phyloP scores from a whole-genome alignment of 2,329 filamentous ascomycete genomes.

The Paraphoma chrysanthemicola region DNA sequence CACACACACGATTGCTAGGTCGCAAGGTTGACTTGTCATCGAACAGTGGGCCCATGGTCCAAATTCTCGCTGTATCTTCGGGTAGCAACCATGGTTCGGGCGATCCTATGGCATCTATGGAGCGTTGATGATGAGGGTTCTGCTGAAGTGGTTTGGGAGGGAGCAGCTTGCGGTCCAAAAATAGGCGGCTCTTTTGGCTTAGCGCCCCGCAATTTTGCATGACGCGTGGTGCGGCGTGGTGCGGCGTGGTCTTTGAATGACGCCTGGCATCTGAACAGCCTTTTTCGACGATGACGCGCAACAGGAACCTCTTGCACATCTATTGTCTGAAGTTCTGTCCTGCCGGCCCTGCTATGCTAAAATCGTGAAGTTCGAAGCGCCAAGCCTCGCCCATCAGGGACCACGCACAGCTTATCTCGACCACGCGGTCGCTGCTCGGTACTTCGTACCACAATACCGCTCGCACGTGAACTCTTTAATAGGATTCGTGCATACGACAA shows the following conservation, averaged over 20 bases:
- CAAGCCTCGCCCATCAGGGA: constrained; percentile 15
- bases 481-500: constrained; percentile 2
- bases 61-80: too few species aligned
- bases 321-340: background rate
- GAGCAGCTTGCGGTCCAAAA: background rate
- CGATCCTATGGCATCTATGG: background rate
- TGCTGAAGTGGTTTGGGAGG: background rate
- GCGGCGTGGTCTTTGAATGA: constrained; percentile 15
- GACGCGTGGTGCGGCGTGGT: constrained; percentile 11
- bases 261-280: constrained; percentile 11
- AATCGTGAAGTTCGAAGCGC: constrained; percentile 2
- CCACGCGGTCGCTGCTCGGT: constrained; percentile 3
- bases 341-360: background rate
- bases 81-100: too few species aligned
- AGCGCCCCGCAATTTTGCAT: constrained; percentile 13
- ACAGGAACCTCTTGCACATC: background rate
- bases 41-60: too few species aligned
- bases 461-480: constrained; percentile 5
- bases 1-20: background rate
- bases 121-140: background rate
- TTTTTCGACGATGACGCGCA: background rate
- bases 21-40: background rate
- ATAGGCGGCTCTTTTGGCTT: constrained; percentile 6
- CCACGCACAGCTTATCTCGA: constrained; percentile 4
- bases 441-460: constrained; percentile 6